Evolutionary conservation across 176 grass and related monocot genomes (phyloP).

Genomic region (Avena sativa): DNA sequence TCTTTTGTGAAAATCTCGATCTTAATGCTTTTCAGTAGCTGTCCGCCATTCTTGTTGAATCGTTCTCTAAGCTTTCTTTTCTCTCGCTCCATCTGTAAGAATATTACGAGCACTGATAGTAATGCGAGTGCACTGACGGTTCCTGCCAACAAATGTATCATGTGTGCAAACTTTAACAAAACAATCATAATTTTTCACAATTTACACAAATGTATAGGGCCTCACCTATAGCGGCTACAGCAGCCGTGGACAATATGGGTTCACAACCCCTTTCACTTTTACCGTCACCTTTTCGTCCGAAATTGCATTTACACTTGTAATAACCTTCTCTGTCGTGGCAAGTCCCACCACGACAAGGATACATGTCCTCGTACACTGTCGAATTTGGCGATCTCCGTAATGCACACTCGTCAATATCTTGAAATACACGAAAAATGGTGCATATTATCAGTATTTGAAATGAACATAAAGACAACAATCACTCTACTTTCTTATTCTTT

Average conservation of each 20-base stretch:
- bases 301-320: not conserved
- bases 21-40: not conserved
- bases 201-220: too few relatives aligned
- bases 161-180: too few relatives aligned
- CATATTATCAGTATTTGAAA: not conserved
- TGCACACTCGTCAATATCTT: conserved; percentile 32
- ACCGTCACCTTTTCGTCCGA: not conserved
- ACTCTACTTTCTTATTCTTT: not conserved
- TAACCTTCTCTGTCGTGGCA: not conserved
- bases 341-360: not conserved
- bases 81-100: not conserved
- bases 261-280: not conserved
- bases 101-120: not conserved
- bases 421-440: not conserved
- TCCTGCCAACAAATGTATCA: not conserved
- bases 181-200: too few relatives aligned
- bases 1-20: not conserved
- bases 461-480: not conserved
- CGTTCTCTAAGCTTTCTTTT: not conserved
- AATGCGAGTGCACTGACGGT: not conserved
- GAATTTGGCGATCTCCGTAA: not conserved
- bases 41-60: not conserved
- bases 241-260: not conserved
- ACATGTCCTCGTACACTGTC: not conserved
- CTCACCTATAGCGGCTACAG: not conserved